Conservation (phyloP, 257 asterid species). For the Buddleja alternifolia region DNA sequence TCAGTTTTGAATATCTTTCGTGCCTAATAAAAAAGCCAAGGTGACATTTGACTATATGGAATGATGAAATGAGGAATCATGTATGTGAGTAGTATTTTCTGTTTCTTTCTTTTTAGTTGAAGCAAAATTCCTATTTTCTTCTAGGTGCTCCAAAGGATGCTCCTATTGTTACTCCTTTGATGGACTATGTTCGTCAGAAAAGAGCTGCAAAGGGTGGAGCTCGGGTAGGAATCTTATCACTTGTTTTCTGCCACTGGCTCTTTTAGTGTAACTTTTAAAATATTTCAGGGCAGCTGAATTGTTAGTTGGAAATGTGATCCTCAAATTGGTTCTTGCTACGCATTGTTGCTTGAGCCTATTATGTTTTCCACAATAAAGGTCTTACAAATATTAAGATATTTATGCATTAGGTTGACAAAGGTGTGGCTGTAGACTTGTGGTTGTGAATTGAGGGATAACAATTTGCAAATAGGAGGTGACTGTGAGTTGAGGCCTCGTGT, state of each 20-base stretch:
- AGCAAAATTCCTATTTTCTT: slow-evolving; percentile 30
- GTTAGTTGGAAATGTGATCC: slow-evolving; percentile 15
- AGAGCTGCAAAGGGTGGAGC: slow-evolving; percentile 92
- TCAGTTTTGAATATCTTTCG: slow-evolving; percentile 39
- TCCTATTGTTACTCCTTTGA: slow-evolving; percentile 86
- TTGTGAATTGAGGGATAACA: not conserved
- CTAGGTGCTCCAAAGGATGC: slow-evolving; percentile 82
- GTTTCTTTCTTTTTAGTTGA: slow-evolving; percentile 28
- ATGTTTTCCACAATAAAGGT: not conserved
- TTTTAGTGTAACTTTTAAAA: slow-evolving; percentile 13
- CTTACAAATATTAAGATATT: not conserved
- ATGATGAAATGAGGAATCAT: slow-evolving; percentile 12
- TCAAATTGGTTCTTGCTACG: slow-evolving; percentile 1
- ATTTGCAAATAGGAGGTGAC: slow-evolving; percentile 8
- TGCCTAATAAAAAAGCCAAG: slow-evolving; percentile 4
- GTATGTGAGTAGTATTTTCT: slow-evolving; percentile 12
- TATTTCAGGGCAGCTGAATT: slow-evolving; percentile 16
- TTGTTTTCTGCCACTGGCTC: slow-evolving; percentile 15
- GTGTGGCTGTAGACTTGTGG: slow-evolving; percentile 10
- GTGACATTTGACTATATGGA: not conserved
- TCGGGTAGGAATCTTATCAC: slow-evolving; percentile 61
- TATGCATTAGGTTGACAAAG: slow-evolving; percentile 9
- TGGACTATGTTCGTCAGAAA: slow-evolving; percentile 92
- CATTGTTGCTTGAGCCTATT: not conserved
- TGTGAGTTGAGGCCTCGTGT: not conserved